phyloP scores from a whole-genome alignment of 108 stramenopile species.

The Pseudonitzschia multistriata region DNA sequence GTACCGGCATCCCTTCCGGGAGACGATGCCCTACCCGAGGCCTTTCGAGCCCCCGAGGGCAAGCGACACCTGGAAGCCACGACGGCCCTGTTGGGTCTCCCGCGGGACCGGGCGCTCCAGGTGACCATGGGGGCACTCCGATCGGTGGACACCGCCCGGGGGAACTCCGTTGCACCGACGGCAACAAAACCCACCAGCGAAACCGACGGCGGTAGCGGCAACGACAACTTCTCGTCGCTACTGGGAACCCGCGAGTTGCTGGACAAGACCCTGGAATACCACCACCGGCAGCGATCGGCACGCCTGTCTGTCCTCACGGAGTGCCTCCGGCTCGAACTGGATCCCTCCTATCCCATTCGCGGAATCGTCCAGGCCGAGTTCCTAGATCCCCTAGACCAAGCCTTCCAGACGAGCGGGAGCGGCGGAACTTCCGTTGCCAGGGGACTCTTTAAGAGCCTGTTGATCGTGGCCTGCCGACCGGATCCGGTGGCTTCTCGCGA shows the following conservation, averaged over 20 bases:
- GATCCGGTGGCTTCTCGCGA: constrained; percentile 6
- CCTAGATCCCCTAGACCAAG: constrained; percentile 22
- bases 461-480: constrained; percentile 18
- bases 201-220: constrained; percentile 9
- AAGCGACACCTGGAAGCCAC: constrained; percentile 42
- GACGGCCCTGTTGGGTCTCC: constrained; percentile 38
- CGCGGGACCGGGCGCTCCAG: constrained; percentile 36
- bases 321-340: constrained; percentile 49
- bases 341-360: constrained; percentile 15
- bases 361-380: background rate
- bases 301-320: constrained; percentile 49
- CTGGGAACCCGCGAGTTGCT: constrained; percentile 49
- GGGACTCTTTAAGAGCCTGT: constrained; percentile 26
- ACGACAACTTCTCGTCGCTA: constrained; percentile 40
- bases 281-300: constrained; percentile 43
- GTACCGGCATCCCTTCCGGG: background rate
- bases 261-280: constrained; percentile 22
- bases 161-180: background rate
- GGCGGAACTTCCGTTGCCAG: constrained; percentile 5
- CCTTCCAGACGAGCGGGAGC: background rate
- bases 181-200: background rate
- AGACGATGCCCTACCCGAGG: constrained; percentile 26
- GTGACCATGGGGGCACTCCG: constrained; percentile 50
- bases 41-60: constrained; percentile 50
- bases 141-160: background rate